These are phyloP conservation scores for Talaromyces funiculosus DNA, from an alignment of 2,329 filamentous ascomycete species.

Conservation along the genomic window DNA sequence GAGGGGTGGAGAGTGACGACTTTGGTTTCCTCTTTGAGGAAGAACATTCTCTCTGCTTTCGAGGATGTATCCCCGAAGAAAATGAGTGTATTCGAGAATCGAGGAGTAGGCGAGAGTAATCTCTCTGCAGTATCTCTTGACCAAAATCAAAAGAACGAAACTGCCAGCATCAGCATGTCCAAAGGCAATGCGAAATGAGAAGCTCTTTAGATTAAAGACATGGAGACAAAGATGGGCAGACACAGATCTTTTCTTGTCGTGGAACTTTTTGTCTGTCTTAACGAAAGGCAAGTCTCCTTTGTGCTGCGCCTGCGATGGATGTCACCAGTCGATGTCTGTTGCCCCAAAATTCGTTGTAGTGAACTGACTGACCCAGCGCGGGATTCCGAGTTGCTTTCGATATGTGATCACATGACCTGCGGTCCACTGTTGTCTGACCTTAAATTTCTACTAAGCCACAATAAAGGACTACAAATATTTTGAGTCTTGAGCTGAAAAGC, in stretches of 20 bases:
- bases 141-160: not conserved
- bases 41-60: constrained; percentile 66
- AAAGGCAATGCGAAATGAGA: not conserved
- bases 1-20: constrained; percentile 93
- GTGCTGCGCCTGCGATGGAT: not conserved
- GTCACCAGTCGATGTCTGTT: not conserved
- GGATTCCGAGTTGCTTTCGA: not conserved
- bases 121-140: not conserved
- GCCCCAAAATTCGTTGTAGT: not conserved
- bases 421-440: not conserved
- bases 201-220: not conserved
- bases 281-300: not conserved
- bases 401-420: not conserved
- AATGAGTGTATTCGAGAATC: not conserved
- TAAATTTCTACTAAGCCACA: not conserved
- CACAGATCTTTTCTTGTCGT: not conserved
- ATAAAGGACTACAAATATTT: not conserved
- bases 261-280: not conserved
- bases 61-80: not conserved
- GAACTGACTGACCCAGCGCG: not conserved
- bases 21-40: constrained; percentile 94
- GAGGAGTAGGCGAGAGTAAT: not conserved
- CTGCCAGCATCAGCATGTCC: not conserved
- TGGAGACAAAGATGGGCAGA: not conserved
- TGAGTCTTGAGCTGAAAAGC: not conserved